phyloP scores from a whole-genome alignment of 495 filamentous ascomycete species.

The Podospora didyma region DNA sequence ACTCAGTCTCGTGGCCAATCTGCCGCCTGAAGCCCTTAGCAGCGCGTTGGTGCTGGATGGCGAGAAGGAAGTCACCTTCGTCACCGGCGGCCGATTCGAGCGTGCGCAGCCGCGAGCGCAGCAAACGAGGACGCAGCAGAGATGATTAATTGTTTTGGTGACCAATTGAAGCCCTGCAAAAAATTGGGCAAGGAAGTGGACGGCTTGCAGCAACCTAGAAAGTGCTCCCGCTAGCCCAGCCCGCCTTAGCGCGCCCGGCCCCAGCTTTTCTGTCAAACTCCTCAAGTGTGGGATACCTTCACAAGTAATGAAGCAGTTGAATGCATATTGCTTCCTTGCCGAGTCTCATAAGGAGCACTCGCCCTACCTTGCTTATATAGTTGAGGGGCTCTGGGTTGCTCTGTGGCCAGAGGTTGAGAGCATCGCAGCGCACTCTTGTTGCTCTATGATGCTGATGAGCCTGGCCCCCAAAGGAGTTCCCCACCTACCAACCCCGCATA shows the following conservation, averaged over 20 bases:
- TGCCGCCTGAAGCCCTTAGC: not conserved
- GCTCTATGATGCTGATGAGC: too few species aligned
- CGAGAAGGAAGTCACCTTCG: slow-evolving; percentile 3
- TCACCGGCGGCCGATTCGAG: not conserved
- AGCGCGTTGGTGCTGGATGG: slow-evolving; percentile 2
- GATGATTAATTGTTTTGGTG: not conserved
- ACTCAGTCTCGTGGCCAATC: not conserved
- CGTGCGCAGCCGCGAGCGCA: not conserved
- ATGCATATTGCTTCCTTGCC: too few species aligned
- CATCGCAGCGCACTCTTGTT: too few species aligned
- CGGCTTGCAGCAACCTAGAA: not conserved
- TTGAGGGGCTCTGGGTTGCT: too few species aligned
- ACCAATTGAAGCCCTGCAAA: not conserved
- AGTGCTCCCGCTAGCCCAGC: too few species aligned
- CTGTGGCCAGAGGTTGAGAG: too few species aligned
- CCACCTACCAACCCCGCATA: not conserved
- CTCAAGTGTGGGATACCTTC: too few species aligned
- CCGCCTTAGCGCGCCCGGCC: too few species aligned
- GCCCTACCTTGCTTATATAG: too few species aligned
- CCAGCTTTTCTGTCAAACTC: too few species aligned
- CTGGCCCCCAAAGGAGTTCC: not conserved
- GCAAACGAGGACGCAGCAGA: not conserved
- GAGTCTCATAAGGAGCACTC: too few species aligned
- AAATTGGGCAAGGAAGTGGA: not conserved
- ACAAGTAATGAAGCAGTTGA: too few species aligned